A percentile compares a stretch with the other conserved stretches of the same genome.
phyloP scores from a whole-genome alignment of 2,329 filamentous ascomycete species.

The Trichothecium roseum region DNA sequence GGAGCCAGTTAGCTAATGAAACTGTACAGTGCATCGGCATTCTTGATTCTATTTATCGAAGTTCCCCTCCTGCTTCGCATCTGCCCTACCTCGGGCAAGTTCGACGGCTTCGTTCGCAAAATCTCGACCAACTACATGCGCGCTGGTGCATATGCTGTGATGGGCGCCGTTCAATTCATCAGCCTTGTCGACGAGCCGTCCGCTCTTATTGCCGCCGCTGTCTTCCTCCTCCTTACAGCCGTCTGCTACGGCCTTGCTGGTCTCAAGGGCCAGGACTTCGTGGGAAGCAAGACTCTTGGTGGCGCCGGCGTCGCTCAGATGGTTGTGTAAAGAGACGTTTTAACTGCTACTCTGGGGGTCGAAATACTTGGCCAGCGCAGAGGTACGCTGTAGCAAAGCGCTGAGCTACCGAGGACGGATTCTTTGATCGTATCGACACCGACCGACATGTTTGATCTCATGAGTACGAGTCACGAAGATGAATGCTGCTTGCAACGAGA shows the following conservation, averaged over 20 bases:
- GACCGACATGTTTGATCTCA: too few relatives aligned
- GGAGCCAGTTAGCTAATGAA: neutral
- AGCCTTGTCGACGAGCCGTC: slow-evolving; percentile 56
- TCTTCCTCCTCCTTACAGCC: slow-evolving; percentile 68
- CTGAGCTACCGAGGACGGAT: too few relatives aligned
- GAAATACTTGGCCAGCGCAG: too few relatives aligned
- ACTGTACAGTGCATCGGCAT: slow-evolving; percentile 48
- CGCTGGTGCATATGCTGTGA: slow-evolving; percentile 71
- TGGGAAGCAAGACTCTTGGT: slow-evolving; percentile 91
- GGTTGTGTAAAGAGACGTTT: slow-evolving; percentile 64
- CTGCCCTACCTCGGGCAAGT: slow-evolving; percentile 84
- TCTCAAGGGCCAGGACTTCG: slow-evolving; percentile 74
- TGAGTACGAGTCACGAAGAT: too few relatives aligned
- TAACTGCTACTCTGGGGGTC: too few relatives aligned
- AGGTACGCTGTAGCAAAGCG: neutral
- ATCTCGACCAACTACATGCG: slow-evolving; percentile 97
- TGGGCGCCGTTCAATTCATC: slow-evolving; percentile 78
- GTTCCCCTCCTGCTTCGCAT: slow-evolving; percentile 92
- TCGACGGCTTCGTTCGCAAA: slow-evolving; percentile 81
- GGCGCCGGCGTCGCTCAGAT: slow-evolving; percentile 92
- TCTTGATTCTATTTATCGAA: slow-evolving; percentile 76
- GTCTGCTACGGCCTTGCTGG: slow-evolving; percentile 73
- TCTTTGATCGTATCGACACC: too few relatives aligned
- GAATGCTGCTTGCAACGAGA: too few relatives aligned
- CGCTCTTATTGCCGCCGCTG: slow-evolving; percentile 75